Evolutionary conservation across 2,329 filamentous ascomycete genomes (phyloP), one percentile per base, ranked within the genome.

Genomic region (Xylariales sp.): DNA sequence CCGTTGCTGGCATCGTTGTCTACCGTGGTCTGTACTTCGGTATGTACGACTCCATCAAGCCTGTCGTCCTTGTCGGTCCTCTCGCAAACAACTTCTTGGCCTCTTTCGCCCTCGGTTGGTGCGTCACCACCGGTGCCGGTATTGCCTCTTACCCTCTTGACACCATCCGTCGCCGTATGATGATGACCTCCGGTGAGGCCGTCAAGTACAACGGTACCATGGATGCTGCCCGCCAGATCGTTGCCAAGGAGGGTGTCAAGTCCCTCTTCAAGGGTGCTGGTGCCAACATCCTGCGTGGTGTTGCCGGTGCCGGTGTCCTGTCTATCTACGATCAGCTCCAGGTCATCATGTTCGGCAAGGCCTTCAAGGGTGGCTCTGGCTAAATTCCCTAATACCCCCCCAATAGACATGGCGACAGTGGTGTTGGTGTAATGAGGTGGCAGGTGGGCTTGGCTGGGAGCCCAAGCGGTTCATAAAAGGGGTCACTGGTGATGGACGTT

Each of bases 1-100:
- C 93, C 65, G 93, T 98, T 65, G 81, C 86, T 72, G 93, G 93
- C 85, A 98, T 98, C 73, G 74, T 98, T 63, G 93, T 98, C 77
- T 98, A 98, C 88, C 93, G 93, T 88, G 93, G 93, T 96, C 89
- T 98, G 62, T 98, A 98, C 90, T 98, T 98, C 86, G 93, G 93
- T 70, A 86, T 98, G 86, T 98, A 98, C 89, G 93, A 98, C 79
- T 98, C 93, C 60, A 84, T 98, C 82, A 98, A 98, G 89, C 93
- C 93, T 60, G 88, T 97, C 65, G 71, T 97, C 74, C 88, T 98
- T 55, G 81, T 85, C 68, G 93, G 93, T 69, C 50, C 67, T 70
- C 88, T 98, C 61, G 82, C 89, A 76, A 90, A 90, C 78, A 96
- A 91, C 88, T 98, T 98, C 90, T 78, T 98, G 64, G 93, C 93